Conservation (phyloP, 1,284 basidiomycete species). For the Papiliotrema fonsecae region DNA sequence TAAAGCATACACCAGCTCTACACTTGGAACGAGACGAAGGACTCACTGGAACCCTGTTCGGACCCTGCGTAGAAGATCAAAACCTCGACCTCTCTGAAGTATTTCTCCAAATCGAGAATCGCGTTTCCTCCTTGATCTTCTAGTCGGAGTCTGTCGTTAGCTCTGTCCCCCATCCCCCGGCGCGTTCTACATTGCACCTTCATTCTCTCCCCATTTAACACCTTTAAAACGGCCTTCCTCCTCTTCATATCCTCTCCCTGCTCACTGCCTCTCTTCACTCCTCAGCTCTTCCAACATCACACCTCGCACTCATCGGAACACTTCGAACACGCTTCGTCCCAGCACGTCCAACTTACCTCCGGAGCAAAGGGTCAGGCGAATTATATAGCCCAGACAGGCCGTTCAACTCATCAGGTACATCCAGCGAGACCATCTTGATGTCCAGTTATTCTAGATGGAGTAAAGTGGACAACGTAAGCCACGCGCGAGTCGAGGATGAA, state of each 20-base stretch:
- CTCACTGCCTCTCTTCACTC: too few relatives aligned
- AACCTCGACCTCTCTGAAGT: conserved; percentile 41
- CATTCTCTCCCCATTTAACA: too few relatives aligned
- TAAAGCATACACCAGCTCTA: background rate
- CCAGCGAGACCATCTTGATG: conserved; percentile 5
- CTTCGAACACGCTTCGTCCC: too few relatives aligned
- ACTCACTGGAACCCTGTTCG: conserved; percentile 37
- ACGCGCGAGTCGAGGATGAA: too few relatives aligned
- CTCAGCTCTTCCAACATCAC: too few relatives aligned
- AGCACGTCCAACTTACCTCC: conserved; percentile 33
- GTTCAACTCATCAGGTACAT: conserved; percentile 35
- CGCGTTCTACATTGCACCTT: too few relatives aligned
- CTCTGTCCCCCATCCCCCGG: background rate
- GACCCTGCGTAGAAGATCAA: conserved; percentile 46
- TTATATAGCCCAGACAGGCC: conserved; percentile 42
- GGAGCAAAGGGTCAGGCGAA: conserved; percentile 40
- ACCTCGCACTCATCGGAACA: too few relatives aligned
- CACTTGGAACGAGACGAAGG: background rate
- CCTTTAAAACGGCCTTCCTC: too few relatives aligned
- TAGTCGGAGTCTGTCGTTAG: conserved; percentile 35
- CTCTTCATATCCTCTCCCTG: too few relatives aligned
- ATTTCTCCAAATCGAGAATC: conserved; percentile 36
- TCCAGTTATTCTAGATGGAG: background rate
- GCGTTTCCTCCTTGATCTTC: conserved; percentile 39
- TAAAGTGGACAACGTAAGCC: too few relatives aligned